Evolutionary conservation across 192 early-diverging fungal genomes (phyloP).

Genomic region (Tieghemiomyces parasiticus): DNA sequence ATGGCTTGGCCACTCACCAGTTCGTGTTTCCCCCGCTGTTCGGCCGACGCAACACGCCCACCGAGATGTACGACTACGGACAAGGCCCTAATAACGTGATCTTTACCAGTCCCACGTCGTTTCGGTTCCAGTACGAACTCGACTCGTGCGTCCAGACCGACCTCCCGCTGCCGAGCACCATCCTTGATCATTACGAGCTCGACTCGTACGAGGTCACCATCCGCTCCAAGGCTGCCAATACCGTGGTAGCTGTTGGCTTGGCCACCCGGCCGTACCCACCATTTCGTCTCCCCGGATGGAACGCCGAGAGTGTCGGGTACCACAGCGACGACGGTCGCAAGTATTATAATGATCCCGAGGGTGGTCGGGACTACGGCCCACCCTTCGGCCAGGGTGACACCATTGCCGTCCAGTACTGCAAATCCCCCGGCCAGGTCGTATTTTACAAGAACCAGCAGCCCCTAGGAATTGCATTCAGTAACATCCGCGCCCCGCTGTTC

Average conservation of each 20-base stretch:
- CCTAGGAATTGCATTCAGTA: conserved; percentile 2
- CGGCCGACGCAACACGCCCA: background rate
- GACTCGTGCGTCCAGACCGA: background rate
- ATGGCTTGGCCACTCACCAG: background rate
- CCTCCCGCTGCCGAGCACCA: background rate
- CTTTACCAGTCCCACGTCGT: background rate
- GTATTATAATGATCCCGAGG: conserved; percentile 19
- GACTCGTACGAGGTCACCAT: background rate
- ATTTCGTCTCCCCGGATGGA: conserved; percentile 32
- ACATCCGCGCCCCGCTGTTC: conserved; percentile 10
- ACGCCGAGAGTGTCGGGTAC: conserved; percentile 20
- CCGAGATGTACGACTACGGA: background rate
- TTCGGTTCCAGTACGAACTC: background rate
- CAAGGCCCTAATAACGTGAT: background rate
- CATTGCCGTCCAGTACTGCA: conserved; percentile 19
- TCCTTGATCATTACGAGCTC: background rate
- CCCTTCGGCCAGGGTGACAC: conserved; percentile 16
- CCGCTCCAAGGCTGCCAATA: background rate
- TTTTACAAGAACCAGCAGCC: conserved; percentile 14
- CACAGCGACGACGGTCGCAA: conserved; percentile 31
- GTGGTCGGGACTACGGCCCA: conserved; percentile 11
- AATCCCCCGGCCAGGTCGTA: conserved; percentile 11
- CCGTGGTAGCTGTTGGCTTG: conserved; percentile 21
- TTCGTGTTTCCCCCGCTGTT: background rate
- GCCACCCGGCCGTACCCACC: conserved; percentile 21